Percentiles rank a stretch among this genome's conserved stretches.
Evolutionary conservation across 768 basidiomycete species (phyloP).

Genomic region (Leccinum variicolor): DNA sequence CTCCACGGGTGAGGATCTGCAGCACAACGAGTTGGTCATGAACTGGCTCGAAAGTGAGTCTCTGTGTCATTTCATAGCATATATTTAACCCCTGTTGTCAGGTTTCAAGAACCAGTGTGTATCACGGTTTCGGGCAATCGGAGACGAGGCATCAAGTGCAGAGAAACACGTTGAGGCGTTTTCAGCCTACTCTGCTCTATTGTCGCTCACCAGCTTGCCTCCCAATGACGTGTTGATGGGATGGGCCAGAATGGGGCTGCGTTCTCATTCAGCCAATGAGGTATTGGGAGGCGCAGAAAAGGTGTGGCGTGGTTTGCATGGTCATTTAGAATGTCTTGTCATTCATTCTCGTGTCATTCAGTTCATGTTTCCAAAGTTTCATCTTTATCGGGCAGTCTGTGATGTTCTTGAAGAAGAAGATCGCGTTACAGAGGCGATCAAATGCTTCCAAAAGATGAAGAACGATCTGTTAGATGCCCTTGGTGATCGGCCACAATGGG

Average conservation of each 20-base stretch:
- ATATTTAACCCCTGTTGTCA: background rate
- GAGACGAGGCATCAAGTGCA: background rate
- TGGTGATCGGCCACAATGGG: background rate
- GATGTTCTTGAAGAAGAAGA: background rate
- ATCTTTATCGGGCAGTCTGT: background rate
- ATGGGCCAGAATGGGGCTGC: background rate
- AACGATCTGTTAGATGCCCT: background rate
- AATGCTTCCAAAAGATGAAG: background rate
- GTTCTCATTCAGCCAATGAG: background rate
- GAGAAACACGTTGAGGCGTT: background rate
- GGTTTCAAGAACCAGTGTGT: background rate
- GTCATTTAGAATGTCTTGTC: background rate
- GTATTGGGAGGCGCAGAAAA: background rate
- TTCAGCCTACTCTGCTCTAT: background rate
- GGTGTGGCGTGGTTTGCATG: background rate
- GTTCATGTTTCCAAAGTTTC: background rate
- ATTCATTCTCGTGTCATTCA: background rate
- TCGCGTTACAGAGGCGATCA: background rate
- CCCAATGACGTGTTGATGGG: background rate
- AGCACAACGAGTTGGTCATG: background rate
- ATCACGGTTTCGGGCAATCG: background rate
- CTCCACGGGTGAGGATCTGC: background rate
- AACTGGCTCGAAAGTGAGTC: background rate
- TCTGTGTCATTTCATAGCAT: background rate
- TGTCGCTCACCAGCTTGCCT: background rate